Conservation (phyloP, 805 yeast species). For the Cyberlindnera meyerae region DNA sequence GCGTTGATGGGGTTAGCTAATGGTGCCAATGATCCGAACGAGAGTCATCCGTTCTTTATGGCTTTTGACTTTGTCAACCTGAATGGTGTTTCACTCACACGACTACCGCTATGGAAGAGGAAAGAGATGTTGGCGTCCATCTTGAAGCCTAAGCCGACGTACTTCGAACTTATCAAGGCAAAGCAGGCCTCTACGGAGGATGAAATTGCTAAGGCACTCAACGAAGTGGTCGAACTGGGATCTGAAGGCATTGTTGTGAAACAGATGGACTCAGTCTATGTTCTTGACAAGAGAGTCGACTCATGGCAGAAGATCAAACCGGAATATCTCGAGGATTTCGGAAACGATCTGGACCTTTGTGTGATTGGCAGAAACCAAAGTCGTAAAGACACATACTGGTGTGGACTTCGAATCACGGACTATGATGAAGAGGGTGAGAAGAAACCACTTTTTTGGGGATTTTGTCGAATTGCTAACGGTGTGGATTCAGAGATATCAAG, state of each 20-base stretch:
- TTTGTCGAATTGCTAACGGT: conserved; percentile 84
- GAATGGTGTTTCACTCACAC: conserved; percentile 61
- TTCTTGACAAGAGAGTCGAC: conserved; percentile 53
- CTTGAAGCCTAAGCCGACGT: conserved; percentile 33
- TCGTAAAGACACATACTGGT: conserved; percentile 60
- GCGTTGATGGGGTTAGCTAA: conserved; percentile 31
- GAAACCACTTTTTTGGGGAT: conserved; percentile 45
- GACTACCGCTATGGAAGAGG: conserved; percentile 49
- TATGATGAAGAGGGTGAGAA: conserved; percentile 24
- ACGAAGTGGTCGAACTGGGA: conserved; percentile 51
- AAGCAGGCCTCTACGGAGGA: conserved; percentile 37
- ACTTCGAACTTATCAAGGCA: conserved; percentile 45
- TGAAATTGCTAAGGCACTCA: conserved; percentile 54
- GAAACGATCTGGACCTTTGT: conserved; percentile 77
- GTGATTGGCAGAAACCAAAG: conserved; percentile 78
- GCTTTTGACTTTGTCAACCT: conserved; percentile 70
- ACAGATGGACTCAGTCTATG: conserved; percentile 51
- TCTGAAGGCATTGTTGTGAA: conserved; percentile 85
- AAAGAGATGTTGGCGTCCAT: conserved; percentile 45
- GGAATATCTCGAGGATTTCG: conserved; percentile 79
- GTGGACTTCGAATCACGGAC: conserved; percentile 57
- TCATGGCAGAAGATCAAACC: conserved; percentile 92
- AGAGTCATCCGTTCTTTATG: conserved; percentile 50
- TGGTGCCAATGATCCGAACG: conserved; percentile 13
- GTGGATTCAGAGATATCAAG: conserved; percentile 59